A percentile compares a stretch with the other conserved stretches of the same genome.
phyloP scores from a whole-genome alignment of 2,329 filamentous ascomycete species.

The Botrytis elliptica region DNA sequence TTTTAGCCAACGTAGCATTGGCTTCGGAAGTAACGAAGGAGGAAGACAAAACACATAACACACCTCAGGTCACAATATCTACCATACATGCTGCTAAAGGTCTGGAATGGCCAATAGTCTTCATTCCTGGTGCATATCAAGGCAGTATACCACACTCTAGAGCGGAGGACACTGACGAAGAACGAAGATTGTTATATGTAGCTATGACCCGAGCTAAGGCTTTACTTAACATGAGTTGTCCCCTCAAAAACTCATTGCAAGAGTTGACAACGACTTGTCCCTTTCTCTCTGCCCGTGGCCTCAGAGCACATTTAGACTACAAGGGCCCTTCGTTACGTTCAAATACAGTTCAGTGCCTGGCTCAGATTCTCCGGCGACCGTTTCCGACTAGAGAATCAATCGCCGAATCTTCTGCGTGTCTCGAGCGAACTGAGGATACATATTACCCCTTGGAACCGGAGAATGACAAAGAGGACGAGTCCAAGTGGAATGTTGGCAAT shows the following conservation, averaged over 20 bases:
- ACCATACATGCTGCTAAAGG: constrained; percentile 97
- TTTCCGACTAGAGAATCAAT: constrained; percentile 51
- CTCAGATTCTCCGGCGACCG: constrained; percentile 67
- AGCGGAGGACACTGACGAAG: constrained; percentile 82
- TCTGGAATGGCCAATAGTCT: constrained; percentile 93
- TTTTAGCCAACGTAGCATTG: constrained; percentile 88
- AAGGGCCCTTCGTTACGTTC: constrained; percentile 70
- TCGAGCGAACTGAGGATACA: constrained; percentile 64
- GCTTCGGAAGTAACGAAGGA: constrained; percentile 73
- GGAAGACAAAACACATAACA: constrained; percentile 54
- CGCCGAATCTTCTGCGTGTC: constrained; percentile 46
- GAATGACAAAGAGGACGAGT: constrained; percentile 41
- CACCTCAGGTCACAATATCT: constrained; percentile 77
- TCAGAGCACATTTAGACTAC: constrained; percentile 52
- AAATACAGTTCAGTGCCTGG: constrained; percentile 62
- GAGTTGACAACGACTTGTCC: constrained; percentile 66
- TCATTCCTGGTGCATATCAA: constrained; percentile 84
- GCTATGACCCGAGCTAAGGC: constrained; percentile 93
- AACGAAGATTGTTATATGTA: constrained; percentile 86
- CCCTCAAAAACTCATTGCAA: constrained; percentile 62
- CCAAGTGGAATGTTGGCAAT: constrained; percentile 41
- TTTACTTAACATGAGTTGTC: constrained; percentile 81
- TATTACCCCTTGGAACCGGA: constrained; percentile 65
- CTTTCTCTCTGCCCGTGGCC: constrained; percentile 62
- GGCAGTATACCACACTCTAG: constrained; percentile 88